These are phyloP conservation scores for Dactylonectria macrodidyma DNA, from an alignment of 2,329 filamentous ascomycete genomes.

Conservation along the genomic window DNA sequence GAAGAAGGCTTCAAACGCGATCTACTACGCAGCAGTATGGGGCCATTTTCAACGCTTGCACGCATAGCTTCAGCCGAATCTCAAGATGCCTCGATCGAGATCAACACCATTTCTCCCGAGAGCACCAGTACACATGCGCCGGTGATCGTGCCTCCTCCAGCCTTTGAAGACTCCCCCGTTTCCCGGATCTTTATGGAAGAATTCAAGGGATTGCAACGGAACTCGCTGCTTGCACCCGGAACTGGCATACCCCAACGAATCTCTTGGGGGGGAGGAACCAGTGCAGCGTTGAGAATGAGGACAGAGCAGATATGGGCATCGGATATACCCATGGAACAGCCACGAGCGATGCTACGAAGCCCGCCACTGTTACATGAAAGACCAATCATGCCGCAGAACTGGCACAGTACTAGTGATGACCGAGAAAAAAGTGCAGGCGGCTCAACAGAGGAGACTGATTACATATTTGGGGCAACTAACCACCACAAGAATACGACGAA, in stretches of 20 bases:
- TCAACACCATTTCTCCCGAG: slow-evolving; percentile 32
- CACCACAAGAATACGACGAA: slow-evolving; percentile 50
- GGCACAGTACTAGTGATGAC: slow-evolving; percentile 25
- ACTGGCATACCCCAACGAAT: slow-evolving; percentile 34
- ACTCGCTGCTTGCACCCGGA: slow-evolving; percentile 24
- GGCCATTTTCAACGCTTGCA: slow-evolving; percentile 63
- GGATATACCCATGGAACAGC: slow-evolving; percentile 17
- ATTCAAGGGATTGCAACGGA: slow-evolving; percentile 38
- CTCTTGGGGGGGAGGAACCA: slow-evolving; percentile 41
- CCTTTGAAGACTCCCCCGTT: slow-evolving; percentile 27
- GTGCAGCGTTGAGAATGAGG: slow-evolving; percentile 38
- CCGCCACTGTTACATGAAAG: slow-evolving; percentile 33
- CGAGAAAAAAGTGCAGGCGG: slow-evolving; percentile 21
- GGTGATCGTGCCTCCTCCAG: slow-evolving; percentile 13
- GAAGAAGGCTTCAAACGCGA: slow-evolving; percentile 77
- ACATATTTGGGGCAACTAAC: slow-evolving; percentile 43
- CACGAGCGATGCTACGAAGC: slow-evolving; percentile 15
- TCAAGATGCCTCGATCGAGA: slow-evolving; percentile 28
- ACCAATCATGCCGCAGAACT: slow-evolving; percentile 22
- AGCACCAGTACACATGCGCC: slow-evolving; percentile 29
- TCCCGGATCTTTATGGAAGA: slow-evolving; percentile 41
- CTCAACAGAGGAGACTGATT: slow-evolving; percentile 30
- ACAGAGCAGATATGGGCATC: slow-evolving; percentile 43
- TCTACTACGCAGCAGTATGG: slow-evolving; percentile 62
- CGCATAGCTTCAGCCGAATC: slow-evolving; percentile 29